Base-by-base conservation (phyloP, 495 filamentous ascomycete genomes). In the Viridothelium virens region DNA sequence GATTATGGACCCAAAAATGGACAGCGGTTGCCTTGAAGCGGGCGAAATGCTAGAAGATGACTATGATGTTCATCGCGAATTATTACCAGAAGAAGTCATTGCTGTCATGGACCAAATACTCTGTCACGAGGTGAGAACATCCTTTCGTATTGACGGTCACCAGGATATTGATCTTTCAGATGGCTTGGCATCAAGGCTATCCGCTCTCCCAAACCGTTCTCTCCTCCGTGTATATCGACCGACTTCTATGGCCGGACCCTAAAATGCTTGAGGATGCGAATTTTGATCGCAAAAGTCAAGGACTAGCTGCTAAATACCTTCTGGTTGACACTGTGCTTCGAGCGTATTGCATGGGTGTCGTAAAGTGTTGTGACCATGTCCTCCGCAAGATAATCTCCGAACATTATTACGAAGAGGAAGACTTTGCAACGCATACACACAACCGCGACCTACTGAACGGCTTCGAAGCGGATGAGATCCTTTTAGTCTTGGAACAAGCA, bases 1-100 rank as follows among this genome's bases (percentile, higher is more conserved):
- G 94, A 93, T 98, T 66, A 96, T 96, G 92, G 94, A 98, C 73
- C 86, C 88, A 0, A 98, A 97, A 76, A 97, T 98, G 94, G 94
- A 98, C 73, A 96, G 90, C 73, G 94, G 94, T 38, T 89, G 86
- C 70, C 75, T 94, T 16, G 82, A 82, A 12, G 83, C 87, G 10
- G 90, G 86, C 50, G 91, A 96, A 70, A 87, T 86, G 39, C 81
- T 96, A 5, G 89, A 96, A 67, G 88, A 93, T 63, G 85, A 90
- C 68, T 97, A 96, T 79, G 90, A 97, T 75, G 83, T 90, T 64
- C 81, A 84, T 64, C 78, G 82, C 65, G 79, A 83, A 61, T 77
- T 97, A 38, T 77, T 85, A 56, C 89, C 92, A 5, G 85, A 88
- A 72, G 88, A 97, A 74, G 84, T 96, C 2, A 77, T 97, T 64